phyloP scores from a whole-genome alignment of 78 protist species.

The Tieghemostelium lacteum region DNA sequence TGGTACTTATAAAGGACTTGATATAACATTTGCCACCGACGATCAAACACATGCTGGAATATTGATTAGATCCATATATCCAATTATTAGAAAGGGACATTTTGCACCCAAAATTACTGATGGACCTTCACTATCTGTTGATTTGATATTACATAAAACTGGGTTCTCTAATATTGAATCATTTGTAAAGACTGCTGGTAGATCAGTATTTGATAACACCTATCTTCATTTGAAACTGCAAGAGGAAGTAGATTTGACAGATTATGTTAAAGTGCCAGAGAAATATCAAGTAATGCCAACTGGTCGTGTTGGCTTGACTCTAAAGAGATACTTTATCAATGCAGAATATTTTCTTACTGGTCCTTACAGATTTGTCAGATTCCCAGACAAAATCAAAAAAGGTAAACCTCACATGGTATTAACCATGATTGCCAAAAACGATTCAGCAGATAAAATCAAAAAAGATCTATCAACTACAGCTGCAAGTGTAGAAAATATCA shows the following conservation, averaged over 20 bases:
- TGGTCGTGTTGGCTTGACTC: slow-evolving; percentile 57
- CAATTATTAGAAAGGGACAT: background rate
- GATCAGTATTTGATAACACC: slow-evolving; percentile 23
- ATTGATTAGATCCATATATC: slow-evolving; percentile 39
- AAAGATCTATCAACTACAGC: slow-evolving; percentile 8
- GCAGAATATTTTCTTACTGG: slow-evolving; percentile 25
- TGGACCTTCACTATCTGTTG: slow-evolving; percentile 52
- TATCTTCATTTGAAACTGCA: slow-evolving; percentile 3
- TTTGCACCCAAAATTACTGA: background rate
- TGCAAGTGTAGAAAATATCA: background rate
- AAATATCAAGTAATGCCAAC: background rate
- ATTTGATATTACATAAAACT: background rate
- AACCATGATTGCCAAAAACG: background rate
- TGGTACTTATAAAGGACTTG: slow-evolving; percentile 58
- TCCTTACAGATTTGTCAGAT: slow-evolving; percentile 35
- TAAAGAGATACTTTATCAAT: slow-evolving; percentile 14
- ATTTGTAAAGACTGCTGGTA: slow-evolving; percentile 11
- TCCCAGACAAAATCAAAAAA: slow-evolving; percentile 58
- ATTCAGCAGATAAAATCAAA: background rate
- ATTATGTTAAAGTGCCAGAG: background rate
- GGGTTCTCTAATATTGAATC: background rate
- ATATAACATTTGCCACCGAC: slow-evolving; percentile 55
- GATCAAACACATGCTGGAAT: slow-evolving; percentile 19
- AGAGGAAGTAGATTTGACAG: background rate
- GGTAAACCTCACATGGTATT: slow-evolving; percentile 60